Conservation (phyloP, 257 asterid genomes). For the Capsicum pubescens region DNA sequence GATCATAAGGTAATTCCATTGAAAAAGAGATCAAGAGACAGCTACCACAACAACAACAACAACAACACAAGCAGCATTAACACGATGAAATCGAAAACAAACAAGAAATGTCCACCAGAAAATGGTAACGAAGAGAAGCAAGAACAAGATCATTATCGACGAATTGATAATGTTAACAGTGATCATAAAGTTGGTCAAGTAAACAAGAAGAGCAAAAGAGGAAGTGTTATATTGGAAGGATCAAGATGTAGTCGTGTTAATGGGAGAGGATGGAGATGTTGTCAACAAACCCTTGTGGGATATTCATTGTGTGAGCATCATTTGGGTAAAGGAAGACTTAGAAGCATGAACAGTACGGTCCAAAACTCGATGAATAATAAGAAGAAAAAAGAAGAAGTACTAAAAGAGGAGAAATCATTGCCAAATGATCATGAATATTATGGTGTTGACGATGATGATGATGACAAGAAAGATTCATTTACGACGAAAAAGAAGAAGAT, state of each 20-base stretch:
- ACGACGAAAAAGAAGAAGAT: slow-evolving; percentile 44
- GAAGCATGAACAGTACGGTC: slow-evolving; percentile 42
- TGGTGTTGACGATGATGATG: not conserved
- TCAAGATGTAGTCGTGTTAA: slow-evolving; percentile 83
- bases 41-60: not conserved
- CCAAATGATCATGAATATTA: slow-evolving; percentile 27
- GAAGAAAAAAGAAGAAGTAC: not conserved
- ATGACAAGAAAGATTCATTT: slow-evolving; percentile 21
- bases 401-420: not conserved
- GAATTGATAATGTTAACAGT: not conserved
- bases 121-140: slow-evolving; percentile 29
- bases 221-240: slow-evolving; percentile 65
- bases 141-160: not conserved
- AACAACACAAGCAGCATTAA: not conserved
- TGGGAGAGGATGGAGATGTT: slow-evolving; percentile 87
- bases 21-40: slow-evolving; percentile 58
- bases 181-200: not conserved
- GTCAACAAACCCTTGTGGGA: slow-evolving; percentile 73
- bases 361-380: slow-evolving; percentile 31
- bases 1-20: slow-evolving; percentile 49
- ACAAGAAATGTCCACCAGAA: slow-evolving; percentile 49
- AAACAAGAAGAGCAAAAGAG: slow-evolving; percentile 50
- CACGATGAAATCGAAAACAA: slow-evolving; percentile 62
- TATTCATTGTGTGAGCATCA: slow-evolving; percentile 80
- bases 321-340: slow-evolving; percentile 71